Evolutionary conservation across 352 stramenopile species (phyloP).

Genomic region (Globisporangium solare): DNA sequence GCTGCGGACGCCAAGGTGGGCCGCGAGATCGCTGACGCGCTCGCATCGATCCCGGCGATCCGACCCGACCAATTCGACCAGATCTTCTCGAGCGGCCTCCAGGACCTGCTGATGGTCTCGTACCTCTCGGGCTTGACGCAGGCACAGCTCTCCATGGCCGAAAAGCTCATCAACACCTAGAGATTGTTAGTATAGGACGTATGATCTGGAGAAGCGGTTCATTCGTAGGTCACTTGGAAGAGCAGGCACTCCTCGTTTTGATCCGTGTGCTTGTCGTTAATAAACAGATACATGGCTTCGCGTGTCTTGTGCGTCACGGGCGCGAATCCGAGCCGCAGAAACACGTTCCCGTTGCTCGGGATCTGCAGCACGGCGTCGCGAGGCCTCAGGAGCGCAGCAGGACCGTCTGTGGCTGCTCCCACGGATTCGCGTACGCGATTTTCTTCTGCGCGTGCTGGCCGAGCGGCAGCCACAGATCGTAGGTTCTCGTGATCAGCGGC

Average conservation of each 20-base stretch:
- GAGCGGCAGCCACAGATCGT: conserved; percentile 77
- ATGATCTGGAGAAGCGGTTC: background rate
- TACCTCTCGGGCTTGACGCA: conserved; percentile 97
- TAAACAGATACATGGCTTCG: conserved; percentile 85
- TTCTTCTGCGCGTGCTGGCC: conserved; percentile 82
- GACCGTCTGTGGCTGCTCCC: conserved; percentile 81
- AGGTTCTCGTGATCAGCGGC: conserved; percentile 90
- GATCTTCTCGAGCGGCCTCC: conserved; percentile 94
- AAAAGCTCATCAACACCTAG: conserved; percentile 95
- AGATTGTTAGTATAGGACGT: conserved; percentile 10
- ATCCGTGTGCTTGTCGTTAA: conserved; percentile 88
- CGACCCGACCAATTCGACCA: conserved; percentile 94
- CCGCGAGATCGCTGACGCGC: conserved; percentile 90
- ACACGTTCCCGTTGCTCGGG: conserved; percentile 40
- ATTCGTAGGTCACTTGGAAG: conserved; percentile 75
- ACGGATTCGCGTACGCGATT: conserved; percentile 92
- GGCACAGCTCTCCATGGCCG: conserved; percentile 96
- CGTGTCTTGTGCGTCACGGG: conserved; percentile 2
- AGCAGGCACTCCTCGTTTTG: conserved; percentile 93
- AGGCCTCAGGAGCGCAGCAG: conserved; percentile 70
- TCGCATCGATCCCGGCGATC: conserved; percentile 93
- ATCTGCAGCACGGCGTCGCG: conserved; percentile 63
- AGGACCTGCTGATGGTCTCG: conserved; percentile 98
- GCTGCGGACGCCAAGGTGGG: conserved; percentile 87
- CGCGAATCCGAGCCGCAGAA: conserved; percentile 49